phyloP scores from a whole-genome alignment of 73 alveolate genomes.

The Stentor coeruleus region DNA sequence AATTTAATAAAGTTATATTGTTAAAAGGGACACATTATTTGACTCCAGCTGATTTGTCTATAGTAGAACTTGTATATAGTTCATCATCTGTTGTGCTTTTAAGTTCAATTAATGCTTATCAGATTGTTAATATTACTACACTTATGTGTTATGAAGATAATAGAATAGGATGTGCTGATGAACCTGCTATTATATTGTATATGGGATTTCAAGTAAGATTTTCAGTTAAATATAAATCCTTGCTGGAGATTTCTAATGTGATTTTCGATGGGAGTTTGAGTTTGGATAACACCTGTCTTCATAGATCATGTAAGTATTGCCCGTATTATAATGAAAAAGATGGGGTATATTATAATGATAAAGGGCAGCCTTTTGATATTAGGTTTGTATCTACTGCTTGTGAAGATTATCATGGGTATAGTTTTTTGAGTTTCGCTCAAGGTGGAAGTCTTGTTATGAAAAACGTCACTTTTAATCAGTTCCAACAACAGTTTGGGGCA shows the following conservation, averaged over 20 bases:
- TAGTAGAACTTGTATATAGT: too few relatives aligned
- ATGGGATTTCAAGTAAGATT: background rate
- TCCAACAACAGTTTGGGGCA: background rate
- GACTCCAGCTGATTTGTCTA: background rate
- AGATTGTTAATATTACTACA: background rate
- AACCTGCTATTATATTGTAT: background rate
- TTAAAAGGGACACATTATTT: background rate
- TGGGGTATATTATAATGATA: background rate
- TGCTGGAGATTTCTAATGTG: background rate
- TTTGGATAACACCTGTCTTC: background rate
- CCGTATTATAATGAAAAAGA: background rate
- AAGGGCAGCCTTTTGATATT: background rate
- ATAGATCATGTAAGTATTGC: background rate
- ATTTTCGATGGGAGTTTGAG: background rate
- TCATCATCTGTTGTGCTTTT: background rate
- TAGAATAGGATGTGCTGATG: background rate
- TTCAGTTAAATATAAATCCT: background rate
- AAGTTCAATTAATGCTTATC: background rate
- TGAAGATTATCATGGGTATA: background rate
- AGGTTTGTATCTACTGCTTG: background rate
- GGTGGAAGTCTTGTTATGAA: background rate
- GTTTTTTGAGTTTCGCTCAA: background rate
- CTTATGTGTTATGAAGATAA: background rate
- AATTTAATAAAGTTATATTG: background rate
- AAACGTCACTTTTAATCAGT: constrained; percentile 12